Evolutionary conservation across 306 rosid species (phyloP), one percentile per base, ranked within the genome.

Genomic region (Ormosia emarginata): DNA sequence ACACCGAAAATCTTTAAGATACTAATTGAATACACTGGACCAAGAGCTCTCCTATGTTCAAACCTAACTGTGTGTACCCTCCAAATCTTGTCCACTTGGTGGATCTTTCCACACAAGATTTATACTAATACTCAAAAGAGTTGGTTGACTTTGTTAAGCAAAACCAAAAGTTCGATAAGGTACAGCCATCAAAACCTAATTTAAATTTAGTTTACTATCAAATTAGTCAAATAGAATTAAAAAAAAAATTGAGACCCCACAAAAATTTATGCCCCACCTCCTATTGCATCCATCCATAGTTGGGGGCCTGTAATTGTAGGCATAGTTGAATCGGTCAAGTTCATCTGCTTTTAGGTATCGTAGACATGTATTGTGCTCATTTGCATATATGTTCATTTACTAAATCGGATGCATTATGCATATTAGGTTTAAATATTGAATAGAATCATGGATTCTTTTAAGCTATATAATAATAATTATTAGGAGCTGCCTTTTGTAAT

Each of bases 391-490:
- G 0, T 24, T 24, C 24, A 24, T 24, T 24, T 1, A 24, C 24
- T 24, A 24, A 24, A 24, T 24, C 24, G 24, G 24, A 24, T 24
- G 24, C 24, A 24, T 24, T 24, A 24, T 24, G 24, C 24, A 24
- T 24, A 24, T 4, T 4, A 53, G 79, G 80, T 61, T 84, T 84
- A 64, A 52, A 63, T 39, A 52, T 30, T 81, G 58, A 77, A 84
- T 63, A 62, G 82, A 81, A 84, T 72, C 84, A 59, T 32, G 59
- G 75, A 71, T 50, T 56, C 70, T 30, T 49, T 30, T 49, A 59
- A 36, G 52, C 17, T 62, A 44, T 71, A 57, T 18, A 11, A 59
- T n/a, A 78, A 69, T 40, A 69, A 40, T 36, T 13, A 56, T 14
- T 24, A 24, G 24, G 2, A 46, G 62, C 12, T 64, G 10, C 3